A percentile compares a stretch with the other conserved stretches of the same genome.
Evolutionary conservation across 208 protist genomes (phyloP).

Genomic region (Novymonas esmeraldas): DNA sequence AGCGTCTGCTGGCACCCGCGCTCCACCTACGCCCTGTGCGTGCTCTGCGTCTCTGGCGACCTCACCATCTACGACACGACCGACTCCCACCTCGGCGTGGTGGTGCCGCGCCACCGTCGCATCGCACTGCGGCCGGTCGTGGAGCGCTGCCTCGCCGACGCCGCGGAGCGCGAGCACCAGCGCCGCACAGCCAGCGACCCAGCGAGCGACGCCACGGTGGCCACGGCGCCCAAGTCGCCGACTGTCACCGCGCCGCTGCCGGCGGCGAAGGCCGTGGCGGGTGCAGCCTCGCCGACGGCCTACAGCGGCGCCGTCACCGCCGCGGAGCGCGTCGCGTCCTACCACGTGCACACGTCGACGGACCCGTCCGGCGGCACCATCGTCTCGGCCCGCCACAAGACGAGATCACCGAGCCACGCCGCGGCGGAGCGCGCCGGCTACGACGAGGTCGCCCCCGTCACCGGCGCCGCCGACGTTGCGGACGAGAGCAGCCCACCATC

Average conservation of each 20-base stretch:
- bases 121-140: slow-evolving; percentile 26
- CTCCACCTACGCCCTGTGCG: slow-evolving; percentile 33
- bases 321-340: neutral
- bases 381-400: neutral
- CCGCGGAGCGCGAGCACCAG: neutral
- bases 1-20: slow-evolving; percentile 72
- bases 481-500: neutral
- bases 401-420: neutral
- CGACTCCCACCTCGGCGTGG: slow-evolving; percentile 34
- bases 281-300: neutral
- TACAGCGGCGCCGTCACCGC: neutral
- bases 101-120: slow-evolving; percentile 32
- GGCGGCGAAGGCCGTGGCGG: neutral
- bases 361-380: neutral
- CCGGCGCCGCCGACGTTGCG: neutral
- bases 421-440: neutral
- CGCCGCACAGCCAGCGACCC: too few relatives aligned
- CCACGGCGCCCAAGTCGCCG: too few relatives aligned
- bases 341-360: neutral
- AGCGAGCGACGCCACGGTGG: too few relatives aligned
- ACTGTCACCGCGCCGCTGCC: neutral
- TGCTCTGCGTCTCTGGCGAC: slow-evolving; percentile 51
- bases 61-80: slow-evolving; percentile 51
- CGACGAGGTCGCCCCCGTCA: slow-evolving; percentile 10
- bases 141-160: slow-evolving; percentile 22